Conservation (phyloP, 1,284 basidiomycete genomes). For the Mycena citricolor region DNA sequence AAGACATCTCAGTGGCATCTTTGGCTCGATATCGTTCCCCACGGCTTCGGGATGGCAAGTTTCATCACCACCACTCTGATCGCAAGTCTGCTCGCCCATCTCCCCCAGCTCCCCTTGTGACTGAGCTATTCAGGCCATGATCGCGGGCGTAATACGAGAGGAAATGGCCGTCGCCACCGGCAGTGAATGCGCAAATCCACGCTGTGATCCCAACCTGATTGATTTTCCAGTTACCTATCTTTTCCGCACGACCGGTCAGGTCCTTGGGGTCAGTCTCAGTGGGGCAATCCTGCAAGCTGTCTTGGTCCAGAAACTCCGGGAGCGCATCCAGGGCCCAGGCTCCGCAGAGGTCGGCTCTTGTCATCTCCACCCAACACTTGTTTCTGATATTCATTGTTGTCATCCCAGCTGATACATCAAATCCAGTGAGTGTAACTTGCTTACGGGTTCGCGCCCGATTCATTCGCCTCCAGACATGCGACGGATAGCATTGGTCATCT, state of each 20-base stretch:
- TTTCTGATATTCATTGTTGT: constrained; percentile 23
- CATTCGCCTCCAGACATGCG: constrained; percentile 59
- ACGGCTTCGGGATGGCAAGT: constrained; percentile 81
- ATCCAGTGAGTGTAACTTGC: constrained; percentile 61
- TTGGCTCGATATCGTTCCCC: constrained; percentile 77
- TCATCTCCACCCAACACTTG: constrained; percentile 22
- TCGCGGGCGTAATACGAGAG: constrained; percentile 75
- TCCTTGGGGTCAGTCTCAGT: constrained; percentile 83
- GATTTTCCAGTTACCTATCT: constrained; percentile 75
- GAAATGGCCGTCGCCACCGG: constrained; percentile 87
- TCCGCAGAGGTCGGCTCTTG: constrained; percentile 60
- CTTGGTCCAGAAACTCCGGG: constrained; percentile 63
- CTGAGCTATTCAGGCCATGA: constrained; percentile 64
- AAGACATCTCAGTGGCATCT: constrained; percentile 62
- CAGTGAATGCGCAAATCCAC: too few species aligned
- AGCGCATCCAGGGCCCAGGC: constrained; percentile 72
- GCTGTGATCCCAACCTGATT: too few species aligned
- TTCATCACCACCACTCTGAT: constrained; percentile 83
- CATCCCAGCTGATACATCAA: constrained; percentile 59
- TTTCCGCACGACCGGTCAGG: constrained; percentile 89
- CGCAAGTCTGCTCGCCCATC: constrained; percentile 42
- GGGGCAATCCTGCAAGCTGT: constrained; percentile 80
- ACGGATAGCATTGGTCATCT: constrained; percentile 78
- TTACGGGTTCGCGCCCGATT: constrained; percentile 9
- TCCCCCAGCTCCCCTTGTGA: constrained; percentile 11